Evolutionary conservation across 2,329 filamentous ascomycete species (phyloP).

Genomic region (Fusarium sp.): DNA sequence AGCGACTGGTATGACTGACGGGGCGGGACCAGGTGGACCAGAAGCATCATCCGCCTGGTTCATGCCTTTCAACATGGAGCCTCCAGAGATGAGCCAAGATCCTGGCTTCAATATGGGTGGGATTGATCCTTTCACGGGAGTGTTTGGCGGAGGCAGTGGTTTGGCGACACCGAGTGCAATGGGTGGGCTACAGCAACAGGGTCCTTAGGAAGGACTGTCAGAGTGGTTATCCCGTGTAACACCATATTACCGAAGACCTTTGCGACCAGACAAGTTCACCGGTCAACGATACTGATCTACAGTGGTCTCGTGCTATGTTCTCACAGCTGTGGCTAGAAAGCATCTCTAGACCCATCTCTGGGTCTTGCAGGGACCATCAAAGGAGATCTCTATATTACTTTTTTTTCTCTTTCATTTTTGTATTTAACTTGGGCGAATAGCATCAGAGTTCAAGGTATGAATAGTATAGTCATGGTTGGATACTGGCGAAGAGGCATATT

Average conservation of each 20-base stretch:
- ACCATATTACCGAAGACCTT: slow-evolving; percentile 25
- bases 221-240: slow-evolving; percentile 25
- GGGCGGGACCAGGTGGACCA: slow-evolving; percentile 49
- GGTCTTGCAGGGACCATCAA: not conserved
- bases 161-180: slow-evolving; percentile 55
- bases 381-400: not conserved
- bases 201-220: slow-evolving; percentile 45
- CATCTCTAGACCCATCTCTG: not conserved
- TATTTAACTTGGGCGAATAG: not conserved
- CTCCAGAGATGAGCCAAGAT: slow-evolving; percentile 71
- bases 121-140: slow-evolving; percentile 63
- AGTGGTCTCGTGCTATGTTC: not conserved
- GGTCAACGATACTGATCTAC: slow-evolving; percentile 12
- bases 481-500: slow-evolving; percentile 31
- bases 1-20: slow-evolving; percentile 35
- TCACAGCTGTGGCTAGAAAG: not conserved
- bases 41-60: slow-evolving; percentile 83
- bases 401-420: slow-evolving; percentile 1
- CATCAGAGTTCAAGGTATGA: not conserved
- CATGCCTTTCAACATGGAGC: slow-evolving; percentile 91
- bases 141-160: slow-evolving; percentile 60
- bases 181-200: slow-evolving; percentile 52
- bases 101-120: slow-evolving; percentile 57
- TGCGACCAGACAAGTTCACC: slow-evolving; percentile 17
- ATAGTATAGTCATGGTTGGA: slow-evolving; percentile 5